Percentiles rank a stretch among this genome's conserved stretches.
Conservation (phyloP, 805 yeast species). For the Kluyveromyces nonfermentans region DNA sequence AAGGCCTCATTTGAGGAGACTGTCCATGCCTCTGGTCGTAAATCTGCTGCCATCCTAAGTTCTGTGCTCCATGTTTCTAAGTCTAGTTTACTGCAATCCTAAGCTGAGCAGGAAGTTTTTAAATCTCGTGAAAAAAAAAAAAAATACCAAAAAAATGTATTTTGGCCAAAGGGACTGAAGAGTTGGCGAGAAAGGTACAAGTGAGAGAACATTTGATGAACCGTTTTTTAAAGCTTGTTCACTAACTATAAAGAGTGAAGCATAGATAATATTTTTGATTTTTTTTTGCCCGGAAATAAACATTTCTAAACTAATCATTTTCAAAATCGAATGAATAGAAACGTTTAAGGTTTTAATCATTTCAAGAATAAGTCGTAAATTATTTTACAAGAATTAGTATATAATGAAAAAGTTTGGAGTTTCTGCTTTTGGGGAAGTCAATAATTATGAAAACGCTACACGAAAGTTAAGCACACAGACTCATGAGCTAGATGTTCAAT, state of each 20-base stretch:
- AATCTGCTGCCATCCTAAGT: conserved; percentile 21
- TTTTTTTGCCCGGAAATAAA: no score
- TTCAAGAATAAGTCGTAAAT: not conserved
- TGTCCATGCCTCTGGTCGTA: conserved; percentile 69
- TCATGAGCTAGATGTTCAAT: conserved; percentile 56
- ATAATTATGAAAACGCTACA: conserved; percentile 10
- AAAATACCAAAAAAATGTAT: no score
- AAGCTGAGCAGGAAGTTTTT: no score
- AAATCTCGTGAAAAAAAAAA: not conserved
- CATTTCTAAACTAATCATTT: no score
- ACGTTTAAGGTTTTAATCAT: not conserved
- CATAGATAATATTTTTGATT: no score
- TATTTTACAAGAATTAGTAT: not conserved
- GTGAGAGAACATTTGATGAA: not conserved
- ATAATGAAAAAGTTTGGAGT: conserved; percentile 37
- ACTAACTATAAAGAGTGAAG: no score
- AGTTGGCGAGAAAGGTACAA: not conserved
- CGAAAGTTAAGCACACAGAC: conserved; percentile 40
- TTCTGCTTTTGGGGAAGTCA: conserved; percentile 35
- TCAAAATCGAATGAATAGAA: no score
- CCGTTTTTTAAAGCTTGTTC: not conserved
- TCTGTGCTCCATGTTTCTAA: no score
- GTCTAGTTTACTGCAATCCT: no score
- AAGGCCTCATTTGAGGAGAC: conserved; percentile 60
- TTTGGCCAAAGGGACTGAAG: not conserved